These are phyloP conservation scores for Podaxis carcinomalis DNA, from an alignment of 768 basidiomycete genomes.

Conservation along the genomic window DNA sequence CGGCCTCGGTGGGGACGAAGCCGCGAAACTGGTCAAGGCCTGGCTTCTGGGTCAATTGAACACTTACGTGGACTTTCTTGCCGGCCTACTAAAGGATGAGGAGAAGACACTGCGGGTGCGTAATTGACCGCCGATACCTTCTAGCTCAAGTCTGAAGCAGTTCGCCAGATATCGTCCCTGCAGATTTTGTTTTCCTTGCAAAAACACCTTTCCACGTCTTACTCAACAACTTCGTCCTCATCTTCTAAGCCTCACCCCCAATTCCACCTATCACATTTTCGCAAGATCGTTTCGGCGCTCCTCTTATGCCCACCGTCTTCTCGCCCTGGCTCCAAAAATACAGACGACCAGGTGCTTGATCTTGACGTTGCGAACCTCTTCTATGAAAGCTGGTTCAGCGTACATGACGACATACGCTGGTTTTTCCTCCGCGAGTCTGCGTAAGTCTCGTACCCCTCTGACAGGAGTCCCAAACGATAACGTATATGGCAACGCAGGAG, in stretches of 20 bases:
- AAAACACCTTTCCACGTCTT: slow-evolving; percentile 70
- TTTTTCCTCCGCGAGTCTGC: slow-evolving; percentile 80
- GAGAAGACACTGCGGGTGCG: slow-evolving; percentile 73
- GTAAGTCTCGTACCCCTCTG: slow-evolving; percentile 35
- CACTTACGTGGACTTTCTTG: slow-evolving; percentile 64
- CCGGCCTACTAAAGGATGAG: slow-evolving; percentile 68
- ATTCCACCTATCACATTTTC: slow-evolving; percentile 66
- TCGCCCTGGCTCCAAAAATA: slow-evolving; percentile 20
- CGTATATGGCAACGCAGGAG: slow-evolving; percentile 18
- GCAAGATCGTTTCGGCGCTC: slow-evolving; percentile 55
- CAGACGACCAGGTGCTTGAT: slow-evolving; percentile 38
- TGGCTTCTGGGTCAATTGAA: slow-evolving; percentile 82
- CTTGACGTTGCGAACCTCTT: slow-evolving; percentile 61
- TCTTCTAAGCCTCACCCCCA: slow-evolving; percentile 46
- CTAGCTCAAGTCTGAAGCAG: neutral
- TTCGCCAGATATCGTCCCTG: slow-evolving; percentile 57
- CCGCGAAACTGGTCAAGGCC: slow-evolving; percentile 59
- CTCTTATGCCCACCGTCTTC: slow-evolving; percentile 56
- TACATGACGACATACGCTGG: slow-evolving; percentile 83
- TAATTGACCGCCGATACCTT: neutral
- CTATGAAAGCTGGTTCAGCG: slow-evolving; percentile 67
- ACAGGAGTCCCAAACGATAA: neutral
- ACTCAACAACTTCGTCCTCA: slow-evolving; percentile 34
- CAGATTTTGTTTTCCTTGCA: slow-evolving; percentile 74
- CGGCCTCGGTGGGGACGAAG: slow-evolving; percentile 43